Base-by-base conservation (phyloP, 2,329 filamentous ascomycete species). In the Triangularia verruculosa region DNA sequence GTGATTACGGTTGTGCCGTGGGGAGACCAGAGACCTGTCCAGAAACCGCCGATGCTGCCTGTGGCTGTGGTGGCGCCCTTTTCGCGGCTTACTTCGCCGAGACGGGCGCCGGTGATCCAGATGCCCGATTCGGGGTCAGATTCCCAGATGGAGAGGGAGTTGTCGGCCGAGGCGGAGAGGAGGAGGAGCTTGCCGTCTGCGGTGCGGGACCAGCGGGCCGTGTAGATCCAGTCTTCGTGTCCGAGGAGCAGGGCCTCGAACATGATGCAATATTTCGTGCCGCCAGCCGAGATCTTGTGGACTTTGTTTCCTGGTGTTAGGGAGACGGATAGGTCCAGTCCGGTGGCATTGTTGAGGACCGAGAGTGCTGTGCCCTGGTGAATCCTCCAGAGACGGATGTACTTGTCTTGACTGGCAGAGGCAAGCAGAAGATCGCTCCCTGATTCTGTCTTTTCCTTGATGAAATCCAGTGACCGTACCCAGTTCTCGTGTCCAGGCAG, bases 151-250 rank as follows among this genome's bases (percentile, higher is more conserved):
- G 93, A 89, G 9, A 99, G 81, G 0, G 95, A 97, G 74, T 97
- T 98, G 74, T 99, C 95, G 3, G 95, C 95, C 2, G 95, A 98
- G 0, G 94, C 89, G 1, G 94, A 93, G 3, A 99, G 84, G 8
- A 97, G 84, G 69, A 90, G 91, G 12, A 90, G 80, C 64, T 82
- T 86, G 17, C 74, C 77, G 57, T 75, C 43, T 15, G 62, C 27
- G 1, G 52, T 79, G 74, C 6, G 81, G 64, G 85, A 83, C 93
- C 93, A 97, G 61, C 83, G 82, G 1, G 91, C 89, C 62, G 91
- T 96, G 76, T 97, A 98, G 63, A 99, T 94, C 95, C 95, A 99
- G 72, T 99, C 95, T 74, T 99, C 95, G 73, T 99, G 95, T 8
- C 95, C 95, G 2, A 99, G 85, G 5, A 99, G 83, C 2, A 99